Evolutionary conservation across 2,329 filamentous ascomycete species (phyloP).

Genomic region (Cladophialophora psammophila): DNA sequence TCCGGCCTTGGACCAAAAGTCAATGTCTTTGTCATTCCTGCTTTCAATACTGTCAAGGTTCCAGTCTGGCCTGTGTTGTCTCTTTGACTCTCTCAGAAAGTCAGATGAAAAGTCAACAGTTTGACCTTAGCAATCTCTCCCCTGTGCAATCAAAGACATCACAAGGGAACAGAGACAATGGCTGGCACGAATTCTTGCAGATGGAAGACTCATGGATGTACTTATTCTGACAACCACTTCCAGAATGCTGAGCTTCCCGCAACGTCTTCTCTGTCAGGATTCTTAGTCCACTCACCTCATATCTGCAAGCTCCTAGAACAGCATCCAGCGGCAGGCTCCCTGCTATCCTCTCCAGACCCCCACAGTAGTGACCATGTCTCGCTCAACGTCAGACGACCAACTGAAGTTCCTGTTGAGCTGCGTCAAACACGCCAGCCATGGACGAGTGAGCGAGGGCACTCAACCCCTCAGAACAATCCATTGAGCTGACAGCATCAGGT

Average conservation of each 20-base stretch:
- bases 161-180: neutral
- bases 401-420: conserved; percentile 72
- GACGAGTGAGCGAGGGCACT: conserved; percentile 59
- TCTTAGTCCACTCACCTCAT: conserved; percentile 1
- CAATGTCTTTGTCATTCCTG: neutral
- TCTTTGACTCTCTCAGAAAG: neutral
- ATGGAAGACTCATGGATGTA: neutral
- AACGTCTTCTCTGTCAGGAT: conserved; percentile 1
- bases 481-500: conserved; percentile 56
- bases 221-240: conserved; percentile 8
- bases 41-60: neutral
- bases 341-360: neutral
- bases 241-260: neutral
- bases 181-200: neutral
- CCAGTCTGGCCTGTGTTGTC: neutral
- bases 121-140: conserved; percentile 12
- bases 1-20: neutral
- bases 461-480: neutral
- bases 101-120: conserved; percentile 8
- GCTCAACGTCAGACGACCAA: conserved; percentile 61
- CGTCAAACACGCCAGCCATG: conserved; percentile 66
- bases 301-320: neutral
- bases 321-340: neutral
- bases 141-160: conserved; percentile 13
- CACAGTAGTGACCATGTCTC: conserved; percentile 53